Evolutionary conservation across 441 rosid genomes (phyloP).

Genomic region (Brassica balearica): DNA sequence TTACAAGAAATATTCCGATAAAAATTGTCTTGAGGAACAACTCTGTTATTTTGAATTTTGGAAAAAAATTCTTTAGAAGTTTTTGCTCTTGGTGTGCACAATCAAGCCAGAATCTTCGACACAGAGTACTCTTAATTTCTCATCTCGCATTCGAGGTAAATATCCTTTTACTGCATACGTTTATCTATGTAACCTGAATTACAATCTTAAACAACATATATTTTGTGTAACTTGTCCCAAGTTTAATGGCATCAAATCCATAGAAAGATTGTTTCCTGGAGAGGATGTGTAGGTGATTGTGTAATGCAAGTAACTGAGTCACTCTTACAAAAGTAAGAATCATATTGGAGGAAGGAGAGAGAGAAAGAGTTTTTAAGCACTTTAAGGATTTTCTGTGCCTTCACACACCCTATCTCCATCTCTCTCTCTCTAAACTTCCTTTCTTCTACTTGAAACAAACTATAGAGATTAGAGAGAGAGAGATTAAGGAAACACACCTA

Average conservation of each 20-base stretch:
- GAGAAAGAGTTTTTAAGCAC: constrained; percentile 33
- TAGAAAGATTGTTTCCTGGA: constrained; percentile 25
- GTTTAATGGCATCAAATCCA: constrained; percentile 1
- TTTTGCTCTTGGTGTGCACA: background rate
- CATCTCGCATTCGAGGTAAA: background rate
- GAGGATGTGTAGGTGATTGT: constrained; percentile 30
- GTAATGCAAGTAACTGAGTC: constrained; percentile 38
- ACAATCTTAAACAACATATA: background rate
- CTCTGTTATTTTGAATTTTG: background rate
- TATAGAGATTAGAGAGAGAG: background rate
- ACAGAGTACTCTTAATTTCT: background rate
- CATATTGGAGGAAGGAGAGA: constrained; percentile 32
- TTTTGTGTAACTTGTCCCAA: background rate
- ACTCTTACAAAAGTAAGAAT: constrained; percentile 37
- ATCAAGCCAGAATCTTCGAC: background rate
- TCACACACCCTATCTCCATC: constrained; percentile 25
- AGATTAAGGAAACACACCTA: constrained; percentile 10
- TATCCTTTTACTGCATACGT: background rate
- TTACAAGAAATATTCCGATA: background rate
- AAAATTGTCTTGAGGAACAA: background rate
- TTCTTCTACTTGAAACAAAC: constrained; percentile 46
- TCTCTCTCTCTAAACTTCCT: constrained; percentile 36
- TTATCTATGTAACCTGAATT: background rate
- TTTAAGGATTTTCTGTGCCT: constrained; percentile 41
- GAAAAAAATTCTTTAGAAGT: background rate